Evolutionary conservation across 768 basidiomycete genomes (phyloP).

Genomic region (Boletus sensibilis): DNA sequence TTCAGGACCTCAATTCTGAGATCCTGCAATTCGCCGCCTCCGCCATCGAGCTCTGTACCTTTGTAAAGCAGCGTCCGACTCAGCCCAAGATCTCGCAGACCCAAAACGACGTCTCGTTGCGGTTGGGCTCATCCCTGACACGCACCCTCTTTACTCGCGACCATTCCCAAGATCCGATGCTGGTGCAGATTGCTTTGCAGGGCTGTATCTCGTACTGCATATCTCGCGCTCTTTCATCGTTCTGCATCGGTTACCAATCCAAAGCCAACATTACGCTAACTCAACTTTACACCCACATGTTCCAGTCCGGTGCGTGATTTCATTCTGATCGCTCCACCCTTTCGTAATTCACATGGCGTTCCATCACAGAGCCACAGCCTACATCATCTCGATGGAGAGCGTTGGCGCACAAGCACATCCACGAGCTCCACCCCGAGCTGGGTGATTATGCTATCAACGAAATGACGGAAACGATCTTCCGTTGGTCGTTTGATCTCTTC

Average conservation of each 20-base stretch:
- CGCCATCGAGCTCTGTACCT: slow-evolving; percentile 65
- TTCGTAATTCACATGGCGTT: slow-evolving; percentile 14
- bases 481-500: slow-evolving; percentile 70
- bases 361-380: slow-evolving; percentile 63
- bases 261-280: slow-evolving; percentile 65
- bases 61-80: slow-evolving; percentile 42
- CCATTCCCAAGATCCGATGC: slow-evolving; percentile 71
- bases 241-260: slow-evolving; percentile 72
- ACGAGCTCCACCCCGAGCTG: slow-evolving; percentile 63
- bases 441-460: slow-evolving; percentile 67
- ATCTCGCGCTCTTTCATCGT: slow-evolving; percentile 63
- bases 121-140: slow-evolving; percentile 63
- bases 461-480: slow-evolving; percentile 69
- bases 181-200: slow-evolving; percentile 75
- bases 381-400: slow-evolving; percentile 78
- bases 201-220: slow-evolving; percentile 67
- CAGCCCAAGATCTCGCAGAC: slow-evolving; percentile 47
- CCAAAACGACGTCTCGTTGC: slow-evolving; percentile 57
- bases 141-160: slow-evolving; percentile 61
- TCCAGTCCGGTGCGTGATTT: slow-evolving; percentile 43
- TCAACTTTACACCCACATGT: slow-evolving; percentile 61
- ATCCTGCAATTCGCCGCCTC: slow-evolving; percentile 78
- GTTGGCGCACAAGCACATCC: slow-evolving; percentile 67
- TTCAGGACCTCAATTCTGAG: slow-evolving; percentile 78
- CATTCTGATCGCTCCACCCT: background rate